phyloP scores from a whole-genome alignment of 2,329 filamentous ascomycete genomes.

The Diaporthe capsici region DNA sequence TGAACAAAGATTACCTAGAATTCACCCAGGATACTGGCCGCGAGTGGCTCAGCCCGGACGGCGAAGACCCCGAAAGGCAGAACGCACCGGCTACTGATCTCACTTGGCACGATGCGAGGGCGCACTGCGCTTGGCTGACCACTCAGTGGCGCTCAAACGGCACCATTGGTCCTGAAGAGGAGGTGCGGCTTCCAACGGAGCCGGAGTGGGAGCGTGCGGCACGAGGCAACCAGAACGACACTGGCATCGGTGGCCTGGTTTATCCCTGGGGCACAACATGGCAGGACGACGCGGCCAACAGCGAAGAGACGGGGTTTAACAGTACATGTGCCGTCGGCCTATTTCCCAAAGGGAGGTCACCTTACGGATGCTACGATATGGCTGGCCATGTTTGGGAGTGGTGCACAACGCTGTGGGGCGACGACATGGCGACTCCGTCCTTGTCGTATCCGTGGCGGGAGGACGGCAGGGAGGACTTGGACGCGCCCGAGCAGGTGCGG shows the following conservation, averaged over 20 bases:
- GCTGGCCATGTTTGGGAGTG: not conserved
- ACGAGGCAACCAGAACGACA: not conserved
- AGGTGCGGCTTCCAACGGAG: not conserved
- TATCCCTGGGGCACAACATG: not conserved
- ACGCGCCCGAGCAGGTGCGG: not conserved
- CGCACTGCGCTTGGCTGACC: not conserved
- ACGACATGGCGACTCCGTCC: not conserved
- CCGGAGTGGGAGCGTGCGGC: not conserved
- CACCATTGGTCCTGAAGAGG: not conserved
- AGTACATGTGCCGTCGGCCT: not conserved
- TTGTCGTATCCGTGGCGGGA: not conserved
- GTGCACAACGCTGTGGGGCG: not conserved
- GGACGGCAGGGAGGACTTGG: not conserved
- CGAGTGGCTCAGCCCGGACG: not conserved
- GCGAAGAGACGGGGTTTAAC: not conserved
- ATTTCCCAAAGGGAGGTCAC: not conserved
- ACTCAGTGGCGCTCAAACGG: not conserved
- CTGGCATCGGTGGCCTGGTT: not conserved
- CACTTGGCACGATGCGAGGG: conserved; percentile 2
- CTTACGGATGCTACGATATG: not conserved
- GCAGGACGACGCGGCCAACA: not conserved
- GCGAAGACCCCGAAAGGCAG: not conserved
- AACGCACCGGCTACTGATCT: not conserved
- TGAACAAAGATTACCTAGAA: not conserved
- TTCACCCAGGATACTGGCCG: not conserved